Conservation (phyloP, 2,329 filamentous ascomycete genomes). For the Claviceps sp. region DNA sequence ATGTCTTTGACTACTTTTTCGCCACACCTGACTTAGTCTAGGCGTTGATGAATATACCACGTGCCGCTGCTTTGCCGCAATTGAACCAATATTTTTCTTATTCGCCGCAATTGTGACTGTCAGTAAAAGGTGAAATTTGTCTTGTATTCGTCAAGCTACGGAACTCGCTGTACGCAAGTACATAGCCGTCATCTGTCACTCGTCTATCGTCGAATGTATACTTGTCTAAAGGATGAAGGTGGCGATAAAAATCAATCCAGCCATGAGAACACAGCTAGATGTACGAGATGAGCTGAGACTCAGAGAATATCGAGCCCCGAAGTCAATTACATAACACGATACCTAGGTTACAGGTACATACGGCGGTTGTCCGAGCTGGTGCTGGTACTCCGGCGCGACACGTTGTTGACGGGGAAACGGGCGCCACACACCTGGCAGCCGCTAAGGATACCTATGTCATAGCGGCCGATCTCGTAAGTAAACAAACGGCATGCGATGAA, state of each 20-base stretch:
- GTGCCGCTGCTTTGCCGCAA: constrained; percentile 22
- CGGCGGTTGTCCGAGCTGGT: neutral
- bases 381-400: neutral
- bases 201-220: too few relatives aligned
- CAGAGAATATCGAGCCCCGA: neutral
- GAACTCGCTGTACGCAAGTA: too few relatives aligned
- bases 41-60: constrained; percentile 12
- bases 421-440: constrained; percentile 5
- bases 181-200: too few relatives aligned
- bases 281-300: neutral
- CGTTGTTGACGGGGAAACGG: constrained; percentile 5
- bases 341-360: too few relatives aligned
- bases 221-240: too few relatives aligned
- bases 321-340: neutral
- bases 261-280: too few relatives aligned
- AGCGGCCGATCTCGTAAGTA: neutral
- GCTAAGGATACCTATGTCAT: too few relatives aligned
- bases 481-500: neutral
- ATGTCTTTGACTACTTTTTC: too few relatives aligned
- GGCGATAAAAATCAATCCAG: too few relatives aligned
- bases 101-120: neutral
- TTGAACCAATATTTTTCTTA: neutral
- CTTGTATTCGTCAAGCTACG: too few relatives aligned
- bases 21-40: constrained; percentile 14
- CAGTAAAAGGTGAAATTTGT: too few relatives aligned